phyloP scores from a whole-genome alignment of 2,329 filamentous ascomycete species.

The Phoma sp. region DNA sequence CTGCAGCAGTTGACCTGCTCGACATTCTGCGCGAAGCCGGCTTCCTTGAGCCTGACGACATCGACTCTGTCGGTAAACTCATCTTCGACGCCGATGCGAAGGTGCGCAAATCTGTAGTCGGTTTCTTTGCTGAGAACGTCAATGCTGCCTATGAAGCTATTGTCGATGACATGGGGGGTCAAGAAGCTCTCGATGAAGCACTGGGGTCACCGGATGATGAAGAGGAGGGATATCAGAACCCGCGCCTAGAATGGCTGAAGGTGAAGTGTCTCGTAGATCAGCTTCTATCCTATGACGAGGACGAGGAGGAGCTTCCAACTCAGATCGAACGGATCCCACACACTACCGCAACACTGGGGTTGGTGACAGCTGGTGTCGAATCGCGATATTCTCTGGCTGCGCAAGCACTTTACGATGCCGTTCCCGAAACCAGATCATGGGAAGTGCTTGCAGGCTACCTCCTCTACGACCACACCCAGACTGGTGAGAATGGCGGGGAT shows the following conservation, averaged over 20 bases:
- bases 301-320: slow-evolving; percentile 63
- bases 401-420: slow-evolving; percentile 81
- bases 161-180: slow-evolving; percentile 82
- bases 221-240: slow-evolving; percentile 74
- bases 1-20: slow-evolving; percentile 79
- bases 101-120: slow-evolving; percentile 85
- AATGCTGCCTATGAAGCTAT: slow-evolving; percentile 79
- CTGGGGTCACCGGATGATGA: slow-evolving; percentile 74
- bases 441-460: slow-evolving; percentile 88
- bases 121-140: slow-evolving; percentile 89
- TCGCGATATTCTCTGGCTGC: slow-evolving; percentile 86
- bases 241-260: slow-evolving; percentile 84
- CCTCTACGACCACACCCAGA: slow-evolving; percentile 81
- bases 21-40: slow-evolving; percentile 82
- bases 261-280: slow-evolving; percentile 89
- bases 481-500: slow-evolving; percentile 60
- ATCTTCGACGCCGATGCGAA: slow-evolving; percentile 86
- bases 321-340: slow-evolving; percentile 54
- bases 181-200: slow-evolving; percentile 75
- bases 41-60: slow-evolving; percentile 87
- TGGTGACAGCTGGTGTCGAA: slow-evolving; percentile 69
- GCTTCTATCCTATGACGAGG: slow-evolving; percentile 78
- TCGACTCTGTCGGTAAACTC: slow-evolving; percentile 84
- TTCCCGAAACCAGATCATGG: slow-evolving; percentile 84
- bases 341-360: slow-evolving; percentile 50